Conservation (phyloP, 2,329 filamentous ascomycete species). For the Leptographium procerum region DNA sequence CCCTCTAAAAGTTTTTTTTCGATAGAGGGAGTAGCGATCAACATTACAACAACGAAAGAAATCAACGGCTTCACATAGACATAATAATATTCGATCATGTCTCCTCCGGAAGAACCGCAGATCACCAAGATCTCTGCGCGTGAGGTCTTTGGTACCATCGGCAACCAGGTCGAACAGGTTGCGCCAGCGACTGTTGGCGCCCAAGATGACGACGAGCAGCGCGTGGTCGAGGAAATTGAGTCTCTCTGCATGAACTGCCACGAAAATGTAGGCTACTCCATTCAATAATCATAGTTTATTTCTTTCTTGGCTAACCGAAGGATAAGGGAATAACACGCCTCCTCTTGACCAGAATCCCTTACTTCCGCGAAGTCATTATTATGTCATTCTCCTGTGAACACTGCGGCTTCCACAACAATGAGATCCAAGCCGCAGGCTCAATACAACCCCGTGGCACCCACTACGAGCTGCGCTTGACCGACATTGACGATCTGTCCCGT, state of each 20-base stretch:
- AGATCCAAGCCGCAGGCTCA: slow-evolving; percentile 83
- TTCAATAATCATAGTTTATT: neutral
- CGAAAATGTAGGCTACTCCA: slow-evolving; percentile 51
- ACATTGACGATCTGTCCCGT: slow-evolving; percentile 62
- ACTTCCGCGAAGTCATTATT: slow-evolving; percentile 93
- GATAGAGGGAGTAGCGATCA: neutral
- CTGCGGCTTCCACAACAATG: slow-evolving; percentile 82
- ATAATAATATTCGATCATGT: slow-evolving; percentile 16
- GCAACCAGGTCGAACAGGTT: slow-evolving; percentile 46
- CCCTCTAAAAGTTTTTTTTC: slow-evolving; percentile 10
- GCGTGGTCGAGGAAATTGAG: slow-evolving; percentile 57
- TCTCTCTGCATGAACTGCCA: slow-evolving; percentile 81
- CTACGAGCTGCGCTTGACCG: slow-evolving; percentile 71
- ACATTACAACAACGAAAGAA: neutral
- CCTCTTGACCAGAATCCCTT: slow-evolving; percentile 84
- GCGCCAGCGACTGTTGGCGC: slow-evolving; percentile 21
- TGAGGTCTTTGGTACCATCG: slow-evolving; percentile 52
- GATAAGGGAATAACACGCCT: slow-evolving; percentile 61
- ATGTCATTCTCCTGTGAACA: slow-evolving; percentile 93
- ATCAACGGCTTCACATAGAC: neutral
- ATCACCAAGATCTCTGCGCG: slow-evolving; percentile 25
- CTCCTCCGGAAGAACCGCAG: slow-evolving; percentile 21
- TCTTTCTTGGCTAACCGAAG: neutral
- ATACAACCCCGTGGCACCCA: slow-evolving; percentile 82
- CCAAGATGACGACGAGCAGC: slow-evolving; percentile 33